A percentile compares a stretch with the other conserved stretches of the same genome.
phyloP scores from a whole-genome alignment of 345 rosid genomes.

The Lepidium sativum region DNA sequence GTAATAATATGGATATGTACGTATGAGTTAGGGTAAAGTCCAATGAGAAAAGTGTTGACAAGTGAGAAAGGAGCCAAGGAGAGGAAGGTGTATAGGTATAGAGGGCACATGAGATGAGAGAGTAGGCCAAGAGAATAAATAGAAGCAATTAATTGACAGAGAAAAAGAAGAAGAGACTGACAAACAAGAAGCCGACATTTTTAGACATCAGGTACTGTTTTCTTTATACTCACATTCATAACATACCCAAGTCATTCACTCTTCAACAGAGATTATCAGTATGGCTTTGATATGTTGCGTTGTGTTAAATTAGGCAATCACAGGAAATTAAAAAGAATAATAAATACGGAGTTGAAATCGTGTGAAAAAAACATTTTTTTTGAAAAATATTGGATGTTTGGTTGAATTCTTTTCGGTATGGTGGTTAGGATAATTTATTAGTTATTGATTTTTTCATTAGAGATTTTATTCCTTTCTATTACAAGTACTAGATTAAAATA shows the following conservation, averaged over 20 bases:
- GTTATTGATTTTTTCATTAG: too few relatives aligned
- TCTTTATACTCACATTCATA: background rate
- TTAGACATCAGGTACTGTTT: background rate
- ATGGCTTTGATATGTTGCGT: background rate
- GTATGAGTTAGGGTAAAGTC: background rate
- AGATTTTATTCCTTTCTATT: too few relatives aligned
- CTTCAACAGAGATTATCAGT: background rate
- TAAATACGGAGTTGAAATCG: background rate
- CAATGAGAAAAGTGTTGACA: slow-evolving; percentile 3
- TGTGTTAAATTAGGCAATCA: background rate
- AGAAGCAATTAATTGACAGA: background rate
- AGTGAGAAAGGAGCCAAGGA: slow-evolving; percentile 7
- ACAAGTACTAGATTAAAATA: too few relatives aligned
- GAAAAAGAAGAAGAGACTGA: background rate
- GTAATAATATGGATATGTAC: background rate
- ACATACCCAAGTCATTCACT: slow-evolving; percentile 1
- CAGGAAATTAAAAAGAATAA: background rate
- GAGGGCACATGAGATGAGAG: slow-evolving; percentile 20
- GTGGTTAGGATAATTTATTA: too few relatives aligned
- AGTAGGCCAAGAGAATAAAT: slow-evolving; percentile 11
- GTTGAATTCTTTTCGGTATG: too few relatives aligned
- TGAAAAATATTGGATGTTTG: too few relatives aligned
- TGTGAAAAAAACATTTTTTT: too few relatives aligned
- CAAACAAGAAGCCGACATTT: slow-evolving; percentile 9
- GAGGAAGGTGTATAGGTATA: background rate